Evolutionary conservation across 257 asterid species (phyloP), one percentile per base, ranked within the genome.

Genomic region (Phtheirospermum japonicum): DNA sequence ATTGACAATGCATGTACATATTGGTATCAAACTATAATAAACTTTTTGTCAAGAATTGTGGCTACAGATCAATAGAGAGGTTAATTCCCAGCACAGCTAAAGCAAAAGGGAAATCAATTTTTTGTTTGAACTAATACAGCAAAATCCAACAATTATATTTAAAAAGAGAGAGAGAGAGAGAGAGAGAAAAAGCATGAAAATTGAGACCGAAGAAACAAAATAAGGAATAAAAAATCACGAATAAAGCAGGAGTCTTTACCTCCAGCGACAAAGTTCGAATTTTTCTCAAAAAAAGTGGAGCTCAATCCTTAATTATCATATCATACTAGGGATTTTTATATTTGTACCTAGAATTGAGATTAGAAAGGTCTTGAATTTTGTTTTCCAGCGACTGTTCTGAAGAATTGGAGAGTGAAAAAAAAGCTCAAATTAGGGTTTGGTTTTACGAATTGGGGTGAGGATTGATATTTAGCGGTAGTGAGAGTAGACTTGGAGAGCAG

Each of bases 401-500:
- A 26, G 39, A 42, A 19, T 36, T 37, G 26, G 59, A 32, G 5
- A 16, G 19, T 9, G 18, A 4, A 11, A 19, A 5, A 16, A 19
- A n/a, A 10, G 32, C 23, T 26, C 64, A 66, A 66, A 28, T 65
- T 56, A 57, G 71, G 71, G 57, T 56, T 66, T 42, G 56, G 0
- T 40, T 52, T 37, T 39, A 43, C 63, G 45, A 65, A 65, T 37
- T 39, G 14, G 5, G 23, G n/a, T 30, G 64, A 11, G 31, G 71
- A 66, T 42, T 26, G 52, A 53, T 11, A 37, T 48, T 52, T 12
- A 56, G 76, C 64, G 73, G 73, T 49, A 60, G 9, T 11, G n/a
- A 33, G 18, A 20, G 40, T 8, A 62, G 73, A 56, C 59, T 66
- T 49, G 12, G 16, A 52, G 13, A 11, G 66, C 65, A 67, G 37